Evolutionary conservation across 2,329 filamentous ascomycete species (phyloP), one percentile per base, ranked within the genome.

Genomic region (Rutstroemia sp.): DNA sequence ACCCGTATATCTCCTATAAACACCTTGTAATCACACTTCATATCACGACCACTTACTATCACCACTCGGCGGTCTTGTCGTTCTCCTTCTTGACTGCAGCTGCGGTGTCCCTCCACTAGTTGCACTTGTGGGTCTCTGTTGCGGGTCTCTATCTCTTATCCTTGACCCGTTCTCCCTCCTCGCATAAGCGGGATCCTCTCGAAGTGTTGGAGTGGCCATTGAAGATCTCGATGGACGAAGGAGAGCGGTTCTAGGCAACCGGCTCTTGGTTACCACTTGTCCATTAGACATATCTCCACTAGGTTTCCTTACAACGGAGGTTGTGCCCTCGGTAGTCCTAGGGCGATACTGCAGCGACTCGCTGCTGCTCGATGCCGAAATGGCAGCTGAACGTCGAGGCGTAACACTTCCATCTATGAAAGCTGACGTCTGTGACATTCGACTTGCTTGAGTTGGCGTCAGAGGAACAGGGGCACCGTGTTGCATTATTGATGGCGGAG

Each of bases 281-380:
- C 58, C 57, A 41, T 54, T 62, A 4, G 58, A 41, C 10, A 63
- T 52, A 17, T 69, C 68, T 5, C 60, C 62, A 47, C 67, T 69
- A 7, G 63, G 58, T 49, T 63, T 63, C 45, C 67, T 57, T 42
- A 58, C 48, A 16, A 64, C 57, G 30, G 61, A 57, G 3, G 60
- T 58, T 38, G 50, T 51, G n/a, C 60, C 63, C 34, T 69, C 67
- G 57, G 64, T 61, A 47, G 66, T 68, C 51, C 58, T 58, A 16
- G 68, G 66, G 17, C 66, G 61, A 57, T 67, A 68, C 1, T 65
- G 54, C 2, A 67, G 61, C 5, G 64, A 61, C 21, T 66, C 65
- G 21, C 76, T 75, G 48, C 72, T 74, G 60, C 73, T 77, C 49
- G 78, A 80, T 0, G 80, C 79, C 6, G 38, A n/a, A 16, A 21